These are phyloP conservation scores for Teunomyces funiuensis DNA, from an alignment of 805 yeast genomes.

Conservation along the genomic window DNA sequence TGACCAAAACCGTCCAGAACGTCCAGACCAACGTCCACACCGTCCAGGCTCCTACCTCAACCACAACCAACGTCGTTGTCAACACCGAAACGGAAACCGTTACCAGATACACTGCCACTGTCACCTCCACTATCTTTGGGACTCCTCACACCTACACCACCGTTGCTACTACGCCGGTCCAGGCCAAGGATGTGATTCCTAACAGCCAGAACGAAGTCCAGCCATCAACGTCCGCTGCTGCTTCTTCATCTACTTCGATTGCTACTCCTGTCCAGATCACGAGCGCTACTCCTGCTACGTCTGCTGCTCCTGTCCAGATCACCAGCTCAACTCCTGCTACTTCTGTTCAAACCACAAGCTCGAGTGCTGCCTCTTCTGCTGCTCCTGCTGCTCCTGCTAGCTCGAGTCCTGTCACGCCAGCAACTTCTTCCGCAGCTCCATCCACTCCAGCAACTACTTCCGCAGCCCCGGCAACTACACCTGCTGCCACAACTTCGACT, in stretches of 20 bases:
- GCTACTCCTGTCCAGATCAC: not conserved
- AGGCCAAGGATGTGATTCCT: constrained; percentile 13
- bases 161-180: constrained; percentile 32
- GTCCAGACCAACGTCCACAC: constrained; percentile 32
- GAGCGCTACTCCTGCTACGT: not conserved
- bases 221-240: constrained; percentile 1
- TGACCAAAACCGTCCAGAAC: constrained; percentile 36
- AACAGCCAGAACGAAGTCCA: constrained; percentile 9
- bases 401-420: too few relatives aligned
- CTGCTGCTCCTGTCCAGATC: not conserved
- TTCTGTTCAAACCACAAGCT: constrained; percentile 7
- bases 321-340: constrained; percentile 3
- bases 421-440: too few relatives aligned
- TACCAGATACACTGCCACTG: constrained; percentile 44
- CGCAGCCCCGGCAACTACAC: constrained; percentile 5
- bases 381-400: too few relatives aligned
- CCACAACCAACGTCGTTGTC: constrained; percentile 27
- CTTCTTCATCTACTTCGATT: not conserved
- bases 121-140: constrained; percentile 43
- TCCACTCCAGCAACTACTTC: not conserved
- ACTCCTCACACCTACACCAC: constrained; percentile 36
- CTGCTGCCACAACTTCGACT: constrained; percentile 12
- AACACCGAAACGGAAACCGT: constrained; percentile 36
- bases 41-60: constrained; percentile 30
- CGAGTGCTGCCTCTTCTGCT: constrained; percentile 13